A percentile compares a stretch with the other conserved stretches of the same genome.
These are phyloP conservation scores for Penicillium samsonianum DNA, from an alignment of 495 filamentous ascomycete genomes.

Conservation along the genomic window DNA sequence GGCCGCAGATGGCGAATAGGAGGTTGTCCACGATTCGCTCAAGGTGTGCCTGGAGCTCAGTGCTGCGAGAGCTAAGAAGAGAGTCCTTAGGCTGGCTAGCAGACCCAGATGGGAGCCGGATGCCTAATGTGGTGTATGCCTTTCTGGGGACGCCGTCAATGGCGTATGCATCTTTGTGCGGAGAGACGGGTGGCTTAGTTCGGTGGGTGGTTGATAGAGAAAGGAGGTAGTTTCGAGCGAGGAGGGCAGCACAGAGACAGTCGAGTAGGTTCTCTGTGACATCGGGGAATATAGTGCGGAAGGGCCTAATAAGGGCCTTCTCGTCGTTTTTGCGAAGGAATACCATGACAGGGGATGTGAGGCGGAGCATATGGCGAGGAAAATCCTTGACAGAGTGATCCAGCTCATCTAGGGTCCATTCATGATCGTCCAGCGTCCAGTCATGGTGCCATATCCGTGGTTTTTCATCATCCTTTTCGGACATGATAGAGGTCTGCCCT, in stretches of 20 bases:
- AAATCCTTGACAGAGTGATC: constrained; percentile 46
- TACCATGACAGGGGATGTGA: constrained; percentile 50
- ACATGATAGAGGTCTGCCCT: constrained; percentile 26
- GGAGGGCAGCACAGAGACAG: constrained; percentile 63
- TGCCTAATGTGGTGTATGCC: constrained; percentile 38
- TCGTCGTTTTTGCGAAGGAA: constrained; percentile 44
- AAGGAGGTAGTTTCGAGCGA: constrained; percentile 63
- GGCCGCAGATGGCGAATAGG: constrained; percentile 42
- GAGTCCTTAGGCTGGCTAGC: constrained; percentile 36
- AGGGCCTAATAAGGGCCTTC: constrained; percentile 41
- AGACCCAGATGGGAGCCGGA: constrained; percentile 33
- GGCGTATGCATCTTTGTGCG: constrained; percentile 25
- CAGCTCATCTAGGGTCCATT: constrained; percentile 50
- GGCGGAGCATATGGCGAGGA: constrained; percentile 43
- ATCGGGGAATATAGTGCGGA: constrained; percentile 59
- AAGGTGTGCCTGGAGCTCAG: constrained; percentile 38
- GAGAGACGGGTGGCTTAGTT: constrained; percentile 24
- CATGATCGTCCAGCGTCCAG: constrained; percentile 49
- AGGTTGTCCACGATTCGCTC: constrained; percentile 46
- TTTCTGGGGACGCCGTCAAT: constrained; percentile 42
- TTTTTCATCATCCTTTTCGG: constrained; percentile 39
- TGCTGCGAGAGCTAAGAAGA: constrained; percentile 33
- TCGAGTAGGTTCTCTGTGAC: constrained; percentile 58
- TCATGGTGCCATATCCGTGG: constrained; percentile 40
- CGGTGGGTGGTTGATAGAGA: constrained; percentile 35